Evolutionary conservation across 2,329 filamentous ascomycete species (phyloP), one percentile per base, ranked within the genome.

Genomic region (Fusarium incarnatum): DNA sequence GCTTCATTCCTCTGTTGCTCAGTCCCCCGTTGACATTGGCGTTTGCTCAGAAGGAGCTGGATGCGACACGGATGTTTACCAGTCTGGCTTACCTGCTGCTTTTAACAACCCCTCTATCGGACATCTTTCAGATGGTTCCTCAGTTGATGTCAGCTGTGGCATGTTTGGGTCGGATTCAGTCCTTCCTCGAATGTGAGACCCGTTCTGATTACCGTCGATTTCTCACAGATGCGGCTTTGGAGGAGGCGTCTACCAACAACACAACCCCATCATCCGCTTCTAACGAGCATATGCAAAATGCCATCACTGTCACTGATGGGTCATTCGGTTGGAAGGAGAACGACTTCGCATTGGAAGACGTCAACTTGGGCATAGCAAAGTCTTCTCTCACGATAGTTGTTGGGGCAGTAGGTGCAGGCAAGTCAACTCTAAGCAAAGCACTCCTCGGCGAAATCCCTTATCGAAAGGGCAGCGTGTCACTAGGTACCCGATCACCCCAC

Each of bases 361-460:
- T 75, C 58, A 64, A 68, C 40, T 48, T 47, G 6, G 54, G 12
- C 1, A 71, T 72, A 27, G 68, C 53, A 9, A 58, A 44, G 10
- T 50, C 64, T 6, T 55, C 65, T 20, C 59, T 81, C 6, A 81
- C 77, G 1, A 68, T 82, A 5, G 68, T 83, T 6, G 67, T 80
- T 11, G 82, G 82, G 0, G 78, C 80, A 2, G 77, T 82, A 1
- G 77, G 73, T 1, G 77, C 72, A 11, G 77, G 78, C 0, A 79
- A 84, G 61, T 80, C 80, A 0, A 80, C 79, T 0, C 64, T 83
- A 1, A 76, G 77, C 58, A 81, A 80, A 27, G 78, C 77, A 0
- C 72, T 85, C 0, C 64, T 78, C 2, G 77, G 77, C 4, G 77
- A 78, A 22, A 65, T 76, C 0, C 73, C 75, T 1, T 54, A 70